These are phyloP conservation scores for Amanita polypyramis DNA, from an alignment of 768 basidiomycete genomes.

Conservation along the genomic window DNA sequence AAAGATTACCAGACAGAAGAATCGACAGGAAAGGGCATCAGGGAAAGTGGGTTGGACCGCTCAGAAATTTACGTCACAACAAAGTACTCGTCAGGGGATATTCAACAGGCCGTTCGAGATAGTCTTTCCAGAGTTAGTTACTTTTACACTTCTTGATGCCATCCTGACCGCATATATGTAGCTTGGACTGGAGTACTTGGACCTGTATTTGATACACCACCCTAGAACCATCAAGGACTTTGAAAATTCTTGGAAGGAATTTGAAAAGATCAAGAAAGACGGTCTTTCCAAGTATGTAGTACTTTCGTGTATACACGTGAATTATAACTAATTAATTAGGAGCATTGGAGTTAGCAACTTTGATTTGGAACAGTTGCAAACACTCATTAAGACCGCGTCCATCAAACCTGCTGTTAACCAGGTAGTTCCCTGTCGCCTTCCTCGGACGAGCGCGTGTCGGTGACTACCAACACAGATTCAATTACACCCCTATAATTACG, in stretches of 20 bases:
- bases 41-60: slow-evolving; percentile 35
- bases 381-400: slow-evolving; percentile 36
- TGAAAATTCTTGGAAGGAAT: slow-evolving; percentile 38
- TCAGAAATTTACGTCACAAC: slow-evolving; percentile 41
- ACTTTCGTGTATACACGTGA: slow-evolving; percentile 1
- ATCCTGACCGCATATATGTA: slow-evolving; percentile 16
- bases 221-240: slow-evolving; percentile 24
- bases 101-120: slow-evolving; percentile 28
- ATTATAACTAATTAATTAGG: slow-evolving; percentile 22
- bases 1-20: slow-evolving; percentile 23
- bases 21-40: slow-evolving; percentile 28
- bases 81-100: slow-evolving; percentile 36
- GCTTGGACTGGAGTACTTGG: slow-evolving; percentile 52
- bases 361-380: slow-evolving; percentile 37
- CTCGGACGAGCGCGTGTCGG: not conserved
- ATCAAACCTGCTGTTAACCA: slow-evolving; percentile 66
- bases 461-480: slow-evolving; percentile 36
- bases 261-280: slow-evolving; percentile 41
- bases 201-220: slow-evolving; percentile 62
- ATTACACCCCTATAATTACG: slow-evolving; percentile 63
- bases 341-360: slow-evolving; percentile 74
- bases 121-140: slow-evolving; percentile 40
- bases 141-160: not conserved
- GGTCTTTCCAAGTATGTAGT: slow-evolving; percentile 29
- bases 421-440: slow-evolving; percentile 22